Percentiles rank a stretch among this genome's conserved stretches.
Evolutionary conservation across 345 rosid species (phyloP).

Genomic region (Gossypium stocksii): DNA sequence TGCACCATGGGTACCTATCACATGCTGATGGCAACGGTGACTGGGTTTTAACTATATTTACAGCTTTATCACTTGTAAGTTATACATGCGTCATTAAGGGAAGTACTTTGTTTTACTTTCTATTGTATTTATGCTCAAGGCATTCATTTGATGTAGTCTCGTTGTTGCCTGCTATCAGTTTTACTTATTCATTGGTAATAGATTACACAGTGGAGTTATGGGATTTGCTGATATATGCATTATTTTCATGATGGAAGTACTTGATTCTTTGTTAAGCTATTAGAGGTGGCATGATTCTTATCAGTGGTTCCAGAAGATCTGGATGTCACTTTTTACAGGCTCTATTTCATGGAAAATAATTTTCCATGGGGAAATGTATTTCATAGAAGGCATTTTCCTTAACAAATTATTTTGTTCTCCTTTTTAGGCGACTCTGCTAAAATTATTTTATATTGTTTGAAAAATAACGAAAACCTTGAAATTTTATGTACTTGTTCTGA

Average conservation of each 20-base stretch:
- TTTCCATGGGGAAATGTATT: background rate
- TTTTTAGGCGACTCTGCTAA: background rate
- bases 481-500: background rate
- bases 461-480: background rate
- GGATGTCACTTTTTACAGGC: background rate
- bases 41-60: slow-evolving; percentile 91
- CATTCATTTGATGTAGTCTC: background rate
- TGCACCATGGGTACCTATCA: slow-evolving; percentile 80
- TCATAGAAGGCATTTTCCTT: background rate
- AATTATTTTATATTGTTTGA: background rate
- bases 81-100: background rate
- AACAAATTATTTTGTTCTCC: background rate
- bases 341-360: background rate
- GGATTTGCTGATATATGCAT: background rate
- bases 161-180: background rate
- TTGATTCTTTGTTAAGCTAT: background rate
- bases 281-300: background rate
- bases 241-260: background rate
- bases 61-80: slow-evolving; percentile 89
- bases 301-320: background rate
- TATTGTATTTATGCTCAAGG: background rate
- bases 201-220: background rate
- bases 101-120: background rate
- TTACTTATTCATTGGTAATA: background rate
- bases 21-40: slow-evolving; percentile 97